These are phyloP conservation scores for Peronospora destructor DNA, from an alignment of 352 stramenopile genomes.

Conservation along the genomic window DNA sequence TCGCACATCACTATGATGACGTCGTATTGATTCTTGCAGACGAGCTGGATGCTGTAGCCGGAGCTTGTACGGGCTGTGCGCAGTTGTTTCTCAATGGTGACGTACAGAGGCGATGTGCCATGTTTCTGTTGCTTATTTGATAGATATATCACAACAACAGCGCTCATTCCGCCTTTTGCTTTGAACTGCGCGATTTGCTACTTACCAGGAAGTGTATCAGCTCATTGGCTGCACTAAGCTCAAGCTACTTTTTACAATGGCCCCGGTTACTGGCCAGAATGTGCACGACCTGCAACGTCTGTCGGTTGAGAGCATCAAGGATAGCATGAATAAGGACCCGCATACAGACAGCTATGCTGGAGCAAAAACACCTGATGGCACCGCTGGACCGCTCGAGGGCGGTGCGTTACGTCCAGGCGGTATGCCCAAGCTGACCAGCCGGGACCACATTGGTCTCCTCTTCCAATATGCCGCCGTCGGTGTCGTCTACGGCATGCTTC, in stretches of 20 bases:
- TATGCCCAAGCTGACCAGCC: conserved; percentile 29
- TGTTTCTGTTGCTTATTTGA: not conserved
- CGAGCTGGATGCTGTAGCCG: conserved; percentile 4
- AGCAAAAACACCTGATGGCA: conserved; percentile 28
- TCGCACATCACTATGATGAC: conserved; percentile 13
- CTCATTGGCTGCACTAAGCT: conserved; percentile 3
- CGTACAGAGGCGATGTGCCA: not conserved
- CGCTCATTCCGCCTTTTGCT: conserved; percentile 21
- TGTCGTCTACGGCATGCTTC: conserved; percentile 41
- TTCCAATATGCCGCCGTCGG: conserved; percentile 47
- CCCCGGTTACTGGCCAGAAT: conserved; percentile 19
- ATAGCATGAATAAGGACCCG: conserved; percentile 26
- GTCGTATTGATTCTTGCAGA: conserved; percentile 11
- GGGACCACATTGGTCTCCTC: conserved; percentile 38
- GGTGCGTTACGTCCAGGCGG: conserved; percentile 34
- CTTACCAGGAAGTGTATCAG: conserved; percentile 3
- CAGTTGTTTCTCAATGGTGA: not conserved
- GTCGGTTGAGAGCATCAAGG: conserved; percentile 33
- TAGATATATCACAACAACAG: conserved; percentile 3
- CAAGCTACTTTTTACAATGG: conserved; percentile 12
- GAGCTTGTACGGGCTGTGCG: conserved; percentile 13
- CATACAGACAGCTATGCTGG: conserved; percentile 23
- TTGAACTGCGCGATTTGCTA: conserved; percentile 11
- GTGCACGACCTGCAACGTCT: conserved; percentile 31
- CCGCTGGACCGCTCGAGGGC: conserved; percentile 21